Evolutionary conservation across 1,284 basidiomycete species (phyloP).

Genomic region (Bjerkandera adusta): DNA sequence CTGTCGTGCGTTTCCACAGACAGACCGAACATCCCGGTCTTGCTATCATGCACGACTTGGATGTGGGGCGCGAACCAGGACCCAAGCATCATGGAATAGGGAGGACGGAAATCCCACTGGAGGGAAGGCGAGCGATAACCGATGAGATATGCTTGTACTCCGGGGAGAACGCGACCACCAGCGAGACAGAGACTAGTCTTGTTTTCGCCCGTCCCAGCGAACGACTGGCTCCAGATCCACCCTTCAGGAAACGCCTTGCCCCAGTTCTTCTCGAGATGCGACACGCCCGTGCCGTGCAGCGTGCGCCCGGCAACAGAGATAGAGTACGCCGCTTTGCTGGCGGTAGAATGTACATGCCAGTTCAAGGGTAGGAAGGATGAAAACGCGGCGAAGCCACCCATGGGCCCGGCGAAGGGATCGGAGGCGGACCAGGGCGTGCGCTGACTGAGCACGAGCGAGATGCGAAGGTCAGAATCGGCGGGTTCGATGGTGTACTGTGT

Average conservation of each 20-base stretch:
- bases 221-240: constrained; percentile 29
- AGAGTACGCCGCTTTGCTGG: constrained; percentile 18
- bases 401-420: constrained; percentile 19
- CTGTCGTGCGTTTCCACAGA: constrained; percentile 16
- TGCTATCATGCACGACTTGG: constrained; percentile 18
- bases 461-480: constrained; percentile 14
- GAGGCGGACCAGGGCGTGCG: constrained; percentile 20
- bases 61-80: constrained; percentile 20
- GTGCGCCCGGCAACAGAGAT: constrained; percentile 17
- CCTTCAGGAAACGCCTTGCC: constrained; percentile 24
- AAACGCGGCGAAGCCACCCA: constrained; percentile 22
- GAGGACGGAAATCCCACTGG: constrained; percentile 26
- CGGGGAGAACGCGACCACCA: constrained; percentile 23
- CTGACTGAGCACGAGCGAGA: constrained; percentile 18
- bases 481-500: constrained; percentile 20
- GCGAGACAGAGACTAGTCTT: constrained; percentile 21
- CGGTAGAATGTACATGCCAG: constrained; percentile 25
- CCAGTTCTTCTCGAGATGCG: constrained; percentile 31
- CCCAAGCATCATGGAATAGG: constrained; percentile 17
- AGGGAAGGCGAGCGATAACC: constrained; percentile 23
- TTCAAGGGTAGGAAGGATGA: constrained; percentile 24
- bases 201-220: constrained; percentile 11
- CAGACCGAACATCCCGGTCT: constrained; percentile 16
- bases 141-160: constrained; percentile 27
- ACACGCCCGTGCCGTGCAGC: constrained; percentile 13